Percentiles rank a stretch among this genome's conserved stretches.
Conservation (phyloP, 139 green algal species). For the Mesostigma viride region DNA sequence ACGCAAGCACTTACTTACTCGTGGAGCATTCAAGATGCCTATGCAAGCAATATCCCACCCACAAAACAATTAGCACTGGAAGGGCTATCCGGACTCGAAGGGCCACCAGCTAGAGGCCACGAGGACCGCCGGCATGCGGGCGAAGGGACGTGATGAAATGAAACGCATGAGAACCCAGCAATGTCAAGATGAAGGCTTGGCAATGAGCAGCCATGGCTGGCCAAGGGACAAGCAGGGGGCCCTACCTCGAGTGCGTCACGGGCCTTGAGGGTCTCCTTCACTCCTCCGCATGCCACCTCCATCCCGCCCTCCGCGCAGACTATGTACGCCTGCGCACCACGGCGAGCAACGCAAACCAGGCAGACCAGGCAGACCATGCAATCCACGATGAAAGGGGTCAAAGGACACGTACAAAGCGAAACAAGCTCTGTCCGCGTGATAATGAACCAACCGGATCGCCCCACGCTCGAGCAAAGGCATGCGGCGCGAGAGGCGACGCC, state of each 20-base stretch:
- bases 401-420: too few relatives aligned
- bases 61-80: not conserved
- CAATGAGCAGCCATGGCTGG: not conserved
- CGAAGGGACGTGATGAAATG: not conserved
- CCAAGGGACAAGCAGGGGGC: not conserved
- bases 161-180: not conserved
- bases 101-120: not conserved
- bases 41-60: too few relatives aligned
- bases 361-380: too few relatives aligned
- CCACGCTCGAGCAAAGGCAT: too few relatives aligned
- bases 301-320: conserved; percentile 29
- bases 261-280: conserved; percentile 4
- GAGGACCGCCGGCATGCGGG: not conserved
- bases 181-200: not conserved
- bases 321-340: conserved; percentile 28
- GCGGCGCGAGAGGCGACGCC: too few relatives aligned
- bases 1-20: too few relatives aligned
- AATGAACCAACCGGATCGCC: too few relatives aligned
- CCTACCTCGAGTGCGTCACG: conserved; percentile 22
- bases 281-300: not conserved
- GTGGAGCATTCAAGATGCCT: too few relatives aligned
- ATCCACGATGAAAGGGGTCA: too few relatives aligned
- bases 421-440: too few relatives aligned
- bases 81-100: not conserved
- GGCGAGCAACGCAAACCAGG: too few relatives aligned